Evolutionary conservation across 805 yeast genomes (phyloP).

Genomic region (Candida bentonensis): DNA sequence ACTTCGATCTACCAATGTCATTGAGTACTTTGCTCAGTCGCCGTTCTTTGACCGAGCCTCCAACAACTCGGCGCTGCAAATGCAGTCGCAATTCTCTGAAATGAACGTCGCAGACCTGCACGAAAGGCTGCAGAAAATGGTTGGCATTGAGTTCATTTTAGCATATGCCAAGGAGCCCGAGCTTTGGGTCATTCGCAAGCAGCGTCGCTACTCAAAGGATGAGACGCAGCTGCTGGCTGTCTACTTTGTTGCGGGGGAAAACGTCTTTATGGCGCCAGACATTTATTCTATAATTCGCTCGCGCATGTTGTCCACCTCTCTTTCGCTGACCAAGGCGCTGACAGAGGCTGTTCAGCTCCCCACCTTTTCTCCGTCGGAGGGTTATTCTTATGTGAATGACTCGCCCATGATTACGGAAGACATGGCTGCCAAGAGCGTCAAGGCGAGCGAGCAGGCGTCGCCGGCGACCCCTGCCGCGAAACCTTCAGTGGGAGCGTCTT

Average conservation of each 20-base stretch:
- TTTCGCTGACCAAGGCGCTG: constrained; percentile 33
- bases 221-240: constrained; percentile 48
- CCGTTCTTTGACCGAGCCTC: constrained; percentile 93
- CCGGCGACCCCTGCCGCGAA: neutral
- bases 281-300: constrained; percentile 60
- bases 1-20: constrained; percentile 72
- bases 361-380: constrained; percentile 45
- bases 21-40: constrained; percentile 84
- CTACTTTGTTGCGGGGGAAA: constrained; percentile 82
- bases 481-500: neutral
- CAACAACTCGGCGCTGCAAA: constrained; percentile 84
- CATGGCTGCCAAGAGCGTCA: neutral
- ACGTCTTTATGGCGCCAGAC: constrained; percentile 80
- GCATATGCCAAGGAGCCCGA: constrained; percentile 74
- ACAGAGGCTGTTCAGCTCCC: constrained; percentile 34
- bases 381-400: constrained; percentile 32
- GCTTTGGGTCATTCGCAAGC: constrained; percentile 83
- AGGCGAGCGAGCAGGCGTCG: neutral
- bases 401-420: constrained; percentile 6
- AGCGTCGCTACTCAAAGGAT: constrained; percentile 42
- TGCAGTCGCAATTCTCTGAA: constrained; percentile 82
- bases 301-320: constrained; percentile 41
- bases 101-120: constrained; percentile 30
- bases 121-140: constrained; percentile 57
- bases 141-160: constrained; percentile 74